Evolutionary conservation across 2,329 filamentous ascomycete genomes (phyloP).

Genomic region (Pseudogymnoascus sp.): DNA sequence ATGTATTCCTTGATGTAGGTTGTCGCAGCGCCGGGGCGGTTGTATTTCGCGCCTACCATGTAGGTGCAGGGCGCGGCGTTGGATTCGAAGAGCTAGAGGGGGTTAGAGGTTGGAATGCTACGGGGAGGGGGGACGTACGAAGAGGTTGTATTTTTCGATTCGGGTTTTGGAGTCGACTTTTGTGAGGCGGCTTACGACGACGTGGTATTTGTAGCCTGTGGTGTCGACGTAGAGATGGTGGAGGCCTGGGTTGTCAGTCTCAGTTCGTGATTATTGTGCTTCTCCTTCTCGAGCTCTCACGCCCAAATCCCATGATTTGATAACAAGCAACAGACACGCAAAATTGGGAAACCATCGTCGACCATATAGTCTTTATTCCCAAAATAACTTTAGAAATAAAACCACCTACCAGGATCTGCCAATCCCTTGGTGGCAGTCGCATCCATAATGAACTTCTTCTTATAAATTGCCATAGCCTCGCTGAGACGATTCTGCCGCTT

Average conservation of each 20-base stretch:
- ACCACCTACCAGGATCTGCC: slow-evolving; percentile 43
- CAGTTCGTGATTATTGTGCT: not conserved
- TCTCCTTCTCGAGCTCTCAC: not conserved
- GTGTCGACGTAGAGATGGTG: slow-evolving; percentile 57
- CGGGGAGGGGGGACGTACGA: slow-evolving; percentile 37
- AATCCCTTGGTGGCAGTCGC: slow-evolving; percentile 32
- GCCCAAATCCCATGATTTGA: not conserved
- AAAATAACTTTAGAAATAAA: not conserved
- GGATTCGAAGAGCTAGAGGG: slow-evolving; percentile 57
- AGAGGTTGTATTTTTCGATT: slow-evolving; percentile 51
- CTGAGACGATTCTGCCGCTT: slow-evolving; percentile 25
- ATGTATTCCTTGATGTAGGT: slow-evolving; percentile 29
- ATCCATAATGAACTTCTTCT: slow-evolving; percentile 27
- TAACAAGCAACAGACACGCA: not conserved
- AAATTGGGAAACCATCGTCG: slow-evolving; percentile 6
- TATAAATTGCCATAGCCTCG: slow-evolving; percentile 31
- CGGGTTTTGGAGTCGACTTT: slow-evolving; percentile 31
- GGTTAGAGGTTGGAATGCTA: not conserved
- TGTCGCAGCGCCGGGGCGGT: slow-evolving; percentile 19
- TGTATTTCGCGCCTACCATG: slow-evolving; percentile 46
- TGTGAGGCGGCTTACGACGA: slow-evolving; percentile 50
- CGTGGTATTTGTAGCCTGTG: slow-evolving; percentile 54
- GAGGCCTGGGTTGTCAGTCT: slow-evolving; percentile 36
- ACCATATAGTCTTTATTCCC: not conserved
- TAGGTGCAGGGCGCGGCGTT: slow-evolving; percentile 51